Conservation (phyloP, 2,329 filamentous ascomycete genomes). For the Apiospora hydei region DNA sequence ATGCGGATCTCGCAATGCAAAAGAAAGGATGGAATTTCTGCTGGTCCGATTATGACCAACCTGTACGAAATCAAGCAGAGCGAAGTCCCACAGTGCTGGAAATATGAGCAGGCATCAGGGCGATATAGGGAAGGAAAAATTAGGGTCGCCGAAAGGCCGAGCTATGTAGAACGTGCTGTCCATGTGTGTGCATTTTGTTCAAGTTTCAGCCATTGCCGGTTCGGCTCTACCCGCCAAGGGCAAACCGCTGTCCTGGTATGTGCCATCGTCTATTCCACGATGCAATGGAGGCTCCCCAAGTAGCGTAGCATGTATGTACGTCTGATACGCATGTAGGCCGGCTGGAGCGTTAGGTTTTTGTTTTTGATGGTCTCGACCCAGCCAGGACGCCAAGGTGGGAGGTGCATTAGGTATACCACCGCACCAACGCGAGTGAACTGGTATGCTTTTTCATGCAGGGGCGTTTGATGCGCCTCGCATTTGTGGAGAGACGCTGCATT, state of each 20-base stretch:
- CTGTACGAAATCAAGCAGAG: neutral
- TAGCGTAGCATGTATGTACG: neutral
- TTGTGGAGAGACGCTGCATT: constrained; percentile 6
- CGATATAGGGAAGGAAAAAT: neutral
- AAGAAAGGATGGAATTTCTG: neutral
- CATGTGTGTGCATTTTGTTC: neutral
- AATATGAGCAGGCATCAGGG: neutral
- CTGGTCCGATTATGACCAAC: neutral
- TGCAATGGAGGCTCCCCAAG: neutral
- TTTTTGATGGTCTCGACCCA: neutral
- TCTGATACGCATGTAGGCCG: neutral
- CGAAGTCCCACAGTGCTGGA: neutral
- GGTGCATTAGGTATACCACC: neutral
- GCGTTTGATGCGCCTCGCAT: constrained; percentile 18
- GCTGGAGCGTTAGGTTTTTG: neutral
- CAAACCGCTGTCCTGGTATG: neutral
- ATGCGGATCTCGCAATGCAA: neutral
- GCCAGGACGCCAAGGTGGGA: neutral
- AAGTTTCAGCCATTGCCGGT: neutral
- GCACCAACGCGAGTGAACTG: neutral
- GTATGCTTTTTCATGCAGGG: constrained; percentile 8
- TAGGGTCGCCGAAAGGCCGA: neutral
- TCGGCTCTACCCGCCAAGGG: neutral
- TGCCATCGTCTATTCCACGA: neutral
- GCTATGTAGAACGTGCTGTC: constrained; percentile 2